Evolutionary conservation across 139 green algal species (phyloP), one percentile per base, ranked within the genome.

Genomic region (Spirogloea muscicola): DNA sequence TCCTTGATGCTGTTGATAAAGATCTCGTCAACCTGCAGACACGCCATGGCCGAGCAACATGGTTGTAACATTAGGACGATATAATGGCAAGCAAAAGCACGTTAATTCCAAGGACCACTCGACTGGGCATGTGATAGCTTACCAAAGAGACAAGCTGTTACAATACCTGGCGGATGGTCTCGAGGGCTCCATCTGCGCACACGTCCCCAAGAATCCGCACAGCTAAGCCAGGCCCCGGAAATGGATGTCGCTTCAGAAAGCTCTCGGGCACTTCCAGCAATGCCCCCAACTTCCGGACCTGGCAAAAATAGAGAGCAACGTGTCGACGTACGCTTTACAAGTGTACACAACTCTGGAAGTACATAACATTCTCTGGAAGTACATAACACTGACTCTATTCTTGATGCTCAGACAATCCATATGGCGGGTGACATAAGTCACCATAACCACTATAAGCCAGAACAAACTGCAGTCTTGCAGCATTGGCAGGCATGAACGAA

Each of bases 161-260:
- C 33, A 41, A 10, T 25, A 81, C 74, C 74, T 78, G 61, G 1
- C 87, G 80, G 40, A 94, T 76, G 38, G 85, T 86, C 21, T 93
- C 87, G 41, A 95, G 85, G 29, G 84, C 86, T 49, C 82, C 72
- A 1, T 82, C 87, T 61, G 86, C 88, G 1, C 91, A 96, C 34
- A 98, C 93, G 77, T 98, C 93, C 7, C 94, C 94, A 52, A 99
- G 80, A 43, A 98, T 89, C 31, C 95, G 84, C 75, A 99, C 95
- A 27, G 89, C 95, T 52, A 99, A 84, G 46, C 95, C 95, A 0
- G 93, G 94, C 3, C 93, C 94, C 2, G 95, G 95, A 88, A 99
- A 99, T 36, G 95, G 95, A 79, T 99, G 95, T 27, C 95, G 84
- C 71, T 82, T 85, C 63, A 98, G 91, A 84, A 99, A 99, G 2